Conservation (phyloP, 495 filamentous ascomycete genomes). For the Aspergillus coremiiformis region DNA sequence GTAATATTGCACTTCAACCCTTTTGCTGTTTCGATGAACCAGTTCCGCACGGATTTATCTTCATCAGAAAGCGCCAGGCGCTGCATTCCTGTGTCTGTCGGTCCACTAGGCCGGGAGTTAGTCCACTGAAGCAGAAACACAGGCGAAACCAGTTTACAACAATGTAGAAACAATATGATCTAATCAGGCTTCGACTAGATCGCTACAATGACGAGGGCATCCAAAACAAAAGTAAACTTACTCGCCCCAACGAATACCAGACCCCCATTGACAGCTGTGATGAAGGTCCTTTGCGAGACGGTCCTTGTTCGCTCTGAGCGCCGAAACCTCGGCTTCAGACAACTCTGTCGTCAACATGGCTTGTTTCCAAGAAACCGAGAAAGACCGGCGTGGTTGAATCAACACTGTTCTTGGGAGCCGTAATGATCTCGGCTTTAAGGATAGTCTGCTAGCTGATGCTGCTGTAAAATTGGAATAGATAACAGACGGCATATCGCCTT, state of each 20-base stretch:
- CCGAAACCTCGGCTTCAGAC: constrained; percentile 34
- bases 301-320: constrained; percentile 49
- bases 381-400: constrained; percentile 11
- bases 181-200: too few relatives aligned
- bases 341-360: constrained; percentile 36
- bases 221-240: constrained; percentile 28
- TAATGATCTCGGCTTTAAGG: constrained; percentile 1
- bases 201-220: too few relatives aligned
- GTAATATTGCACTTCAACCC: constrained; percentile 55
- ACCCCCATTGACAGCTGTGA: constrained; percentile 60
- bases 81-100: constrained; percentile 59
- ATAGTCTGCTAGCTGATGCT: constrained; percentile 1
- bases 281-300: constrained; percentile 57
- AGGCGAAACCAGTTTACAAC: neutral
- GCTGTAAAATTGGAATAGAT: neutral
- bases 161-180: too few relatives aligned
- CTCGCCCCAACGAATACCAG: constrained; percentile 57
- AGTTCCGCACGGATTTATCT: constrained; percentile 65
- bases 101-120: constrained; percentile 28
- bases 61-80: constrained; percentile 60
- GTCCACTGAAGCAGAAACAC: neutral
- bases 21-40: constrained; percentile 63
- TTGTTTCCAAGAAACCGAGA: constrained; percentile 21
- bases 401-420: neutral
- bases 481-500: constrained; percentile 1